A percentile compares a stretch with the other conserved stretches of the same genome.
phyloP scores from a whole-genome alignment of 331 rosid species.

The Stylosanthes scabra region DNA sequence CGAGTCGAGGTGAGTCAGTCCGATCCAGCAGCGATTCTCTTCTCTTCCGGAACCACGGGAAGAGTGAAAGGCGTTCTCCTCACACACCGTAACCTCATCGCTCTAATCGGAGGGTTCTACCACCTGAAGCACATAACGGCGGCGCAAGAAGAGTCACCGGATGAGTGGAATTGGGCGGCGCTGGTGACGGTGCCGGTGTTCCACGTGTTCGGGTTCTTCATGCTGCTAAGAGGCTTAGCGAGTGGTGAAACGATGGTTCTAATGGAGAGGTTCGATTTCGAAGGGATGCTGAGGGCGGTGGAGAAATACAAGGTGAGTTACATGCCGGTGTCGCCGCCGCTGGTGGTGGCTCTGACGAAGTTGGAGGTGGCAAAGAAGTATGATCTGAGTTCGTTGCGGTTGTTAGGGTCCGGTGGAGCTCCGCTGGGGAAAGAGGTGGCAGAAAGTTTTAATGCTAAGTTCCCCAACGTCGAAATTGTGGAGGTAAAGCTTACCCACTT shows the following conservation, averaged over 20 bases:
- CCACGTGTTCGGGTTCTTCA: constrained; percentile 83
- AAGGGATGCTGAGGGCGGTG: constrained; percentile 67
- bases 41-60: constrained; percentile 92
- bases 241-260: constrained; percentile 71
- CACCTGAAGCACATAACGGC: neutral
- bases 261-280: constrained; percentile 75
- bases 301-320: constrained; percentile 60
- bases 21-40: constrained; percentile 74
- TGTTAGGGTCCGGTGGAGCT: constrained; percentile 77
- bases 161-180: constrained; percentile 31
- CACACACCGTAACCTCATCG: constrained; percentile 71
- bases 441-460: constrained; percentile 52
- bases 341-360: constrained; percentile 71
- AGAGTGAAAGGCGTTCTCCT: constrained; percentile 70
- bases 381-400: constrained; percentile 67
- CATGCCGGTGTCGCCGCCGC: constrained; percentile 92
- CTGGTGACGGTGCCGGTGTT: constrained; percentile 66
- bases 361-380: constrained; percentile 65
- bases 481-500: constrained; percentile 51
- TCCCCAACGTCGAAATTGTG: constrained; percentile 60
- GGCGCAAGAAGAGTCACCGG: neutral
- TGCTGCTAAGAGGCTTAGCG: constrained; percentile 60
- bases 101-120: constrained; percentile 48
- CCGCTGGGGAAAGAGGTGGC: constrained; percentile 72
- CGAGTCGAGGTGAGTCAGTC: constrained; percentile 47